Percentiles rank a stretch among this genome's conserved stretches.
These are phyloP conservation scores for Ceriops tagal DNA, from an alignment of 345 rosid genomes.

Conservation along the genomic window DNA sequence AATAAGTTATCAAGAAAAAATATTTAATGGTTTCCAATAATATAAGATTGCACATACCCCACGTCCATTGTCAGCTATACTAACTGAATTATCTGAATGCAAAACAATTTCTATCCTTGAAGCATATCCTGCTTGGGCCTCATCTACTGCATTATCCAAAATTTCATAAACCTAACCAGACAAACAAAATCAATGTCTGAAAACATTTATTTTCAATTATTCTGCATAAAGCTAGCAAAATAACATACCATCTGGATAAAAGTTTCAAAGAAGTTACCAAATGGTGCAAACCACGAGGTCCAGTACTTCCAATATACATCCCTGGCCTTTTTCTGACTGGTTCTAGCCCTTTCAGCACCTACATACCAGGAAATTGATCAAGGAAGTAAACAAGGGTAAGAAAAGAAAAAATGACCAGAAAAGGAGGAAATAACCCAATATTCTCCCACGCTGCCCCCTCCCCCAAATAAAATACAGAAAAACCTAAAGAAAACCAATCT, in stretches of 20 bases:
- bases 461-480: too few species aligned
- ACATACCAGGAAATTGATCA: constrained; percentile 12
- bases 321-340: constrained; percentile 99
- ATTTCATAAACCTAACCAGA: constrained; percentile 83
- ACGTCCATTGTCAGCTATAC: constrained; percentile 88
- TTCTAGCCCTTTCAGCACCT: constrained; percentile 97
- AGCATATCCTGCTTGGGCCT: constrained; percentile 98
- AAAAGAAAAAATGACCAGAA: not conserved
- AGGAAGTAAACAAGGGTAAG: not conserved
- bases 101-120: constrained; percentile 64
- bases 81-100: constrained; percentile 72
- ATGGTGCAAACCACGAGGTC: constrained; percentile 98
- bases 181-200: constrained; percentile 10
- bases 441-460: not conserved
- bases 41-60: constrained; percentile 62
- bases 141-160: constrained; percentile 94
- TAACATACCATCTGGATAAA: constrained; percentile 5
- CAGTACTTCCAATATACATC: constrained; percentile 98
- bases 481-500: not conserved
- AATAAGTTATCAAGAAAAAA: not conserved
- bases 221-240: constrained; percentile 3
- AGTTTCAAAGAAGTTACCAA: constrained; percentile 45
- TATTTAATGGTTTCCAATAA: constrained; percentile 1
- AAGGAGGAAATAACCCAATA: not conserved
- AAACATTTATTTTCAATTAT: not conserved